Conservation (phyloP, 495 filamentous ascomycete genomes). For the Penicillium atrosanguineum region DNA sequence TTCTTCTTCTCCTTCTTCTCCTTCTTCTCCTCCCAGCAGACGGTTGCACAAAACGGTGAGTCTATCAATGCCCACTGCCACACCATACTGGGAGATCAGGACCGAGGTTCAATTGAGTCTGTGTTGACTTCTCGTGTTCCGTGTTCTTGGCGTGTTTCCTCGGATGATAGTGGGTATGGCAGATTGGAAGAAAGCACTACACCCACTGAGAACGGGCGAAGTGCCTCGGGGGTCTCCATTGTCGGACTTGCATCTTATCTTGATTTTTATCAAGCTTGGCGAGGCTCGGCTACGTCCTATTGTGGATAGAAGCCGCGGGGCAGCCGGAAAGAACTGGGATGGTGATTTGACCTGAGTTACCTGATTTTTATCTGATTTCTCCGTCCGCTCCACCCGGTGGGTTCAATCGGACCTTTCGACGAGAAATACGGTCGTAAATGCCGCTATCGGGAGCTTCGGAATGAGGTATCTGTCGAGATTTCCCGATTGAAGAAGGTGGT, state of each 20-base stretch:
- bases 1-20: no score
- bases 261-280: conserved; percentile 14
- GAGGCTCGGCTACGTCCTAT: conserved; percentile 18
- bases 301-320: conserved; percentile 20
- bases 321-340: conserved; percentile 6
- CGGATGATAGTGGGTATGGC: background rate
- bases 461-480: background rate
- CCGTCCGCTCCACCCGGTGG: conserved; percentile 24
- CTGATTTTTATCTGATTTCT: conserved; percentile 32
- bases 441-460: background rate
- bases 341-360: conserved; percentile 28
- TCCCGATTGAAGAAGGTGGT: background rate
- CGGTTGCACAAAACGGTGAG: background rate
- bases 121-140: no score
- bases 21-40: background rate
- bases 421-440: background rate
- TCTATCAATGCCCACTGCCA: background rate
- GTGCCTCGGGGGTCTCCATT: conserved; percentile 3
- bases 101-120: background rate
- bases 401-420: conserved; percentile 8
- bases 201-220: background rate
- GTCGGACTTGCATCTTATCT: conserved; percentile 15
- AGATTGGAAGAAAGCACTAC: background rate
- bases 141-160: background rate
- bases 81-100: background rate